Base-by-base conservation (phyloP, 768 basidiomycete genomes). In the Pisolithus microcarpus region DNA sequence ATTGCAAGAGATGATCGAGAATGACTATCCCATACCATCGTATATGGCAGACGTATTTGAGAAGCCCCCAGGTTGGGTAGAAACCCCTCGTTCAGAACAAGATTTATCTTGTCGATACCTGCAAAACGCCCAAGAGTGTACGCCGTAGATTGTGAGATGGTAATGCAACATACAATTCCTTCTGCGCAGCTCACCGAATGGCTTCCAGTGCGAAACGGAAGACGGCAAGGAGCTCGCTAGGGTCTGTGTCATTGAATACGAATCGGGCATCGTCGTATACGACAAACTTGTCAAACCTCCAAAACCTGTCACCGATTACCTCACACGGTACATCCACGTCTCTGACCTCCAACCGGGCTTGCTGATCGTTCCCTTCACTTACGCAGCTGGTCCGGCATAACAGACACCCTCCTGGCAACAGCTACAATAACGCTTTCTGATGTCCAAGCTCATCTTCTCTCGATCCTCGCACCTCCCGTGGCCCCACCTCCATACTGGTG, bases 101-200 rank as follows among this genome's bases (percentile, higher is more conserved):
- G 60, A 66, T 28, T 56, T 3, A 47, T 71, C 31, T 43, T 70
- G n/a, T 56, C 69, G 16, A 60, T 67, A 3, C 62, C 62, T 50
- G 47, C 63, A 28, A 61, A 59, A n/a, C 64, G 64, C 42, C 73
- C 77, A 4, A 74, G 71, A 52, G 78, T 95, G 23, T 84, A 88
- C 50, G 90, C 91, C 0, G 78, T 99, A 43, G 95, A 99, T 74
- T 98, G 95, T 66, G 95, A 97, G 66, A 97, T 97, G 95, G 94
- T 91, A 26, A 53, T 48, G 80, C 61, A 9, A 16, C n/a, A 37
- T 5, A 39, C 36, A 24, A 1, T 45, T 10, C 1, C 5, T 9
- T 3, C 5, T 23, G 0, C 15, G 21, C 39, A 40, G 7, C 37
- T 36, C 7, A 39, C 60, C 56, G 24, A 60, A 13, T 31, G 18